Evolutionary conservation across 176 grass and related monocot species (phyloP).

Genomic region (Dendrocalamus sinicus): DNA sequence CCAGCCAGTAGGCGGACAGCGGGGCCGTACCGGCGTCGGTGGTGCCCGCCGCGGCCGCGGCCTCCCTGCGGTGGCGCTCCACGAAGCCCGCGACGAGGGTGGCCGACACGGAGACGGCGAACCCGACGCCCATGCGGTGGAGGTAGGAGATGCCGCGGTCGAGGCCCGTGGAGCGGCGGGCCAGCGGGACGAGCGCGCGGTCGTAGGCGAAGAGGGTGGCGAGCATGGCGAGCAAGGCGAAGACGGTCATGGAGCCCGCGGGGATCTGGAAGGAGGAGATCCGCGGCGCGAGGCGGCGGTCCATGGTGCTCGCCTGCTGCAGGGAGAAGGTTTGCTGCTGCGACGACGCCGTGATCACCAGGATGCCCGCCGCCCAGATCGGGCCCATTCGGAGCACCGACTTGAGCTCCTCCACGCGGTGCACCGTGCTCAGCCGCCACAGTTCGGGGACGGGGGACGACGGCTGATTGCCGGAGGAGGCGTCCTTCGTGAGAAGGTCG

Average conservation of each 20-base stretch:
- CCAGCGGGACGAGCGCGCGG: constrained; percentile 57
- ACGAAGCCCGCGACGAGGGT: constrained; percentile 63
- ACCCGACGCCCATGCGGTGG: constrained; percentile 74
- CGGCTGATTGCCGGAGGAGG: constrained; percentile 19
- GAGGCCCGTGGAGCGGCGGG: constrained; percentile 65
- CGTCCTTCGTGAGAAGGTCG: constrained; percentile 27
- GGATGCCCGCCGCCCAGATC: constrained; percentile 85
- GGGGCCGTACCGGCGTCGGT: constrained; percentile 53
- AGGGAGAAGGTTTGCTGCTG: constrained; percentile 79
- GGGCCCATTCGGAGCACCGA: constrained; percentile 81
- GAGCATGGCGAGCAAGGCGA: constrained; percentile 64
- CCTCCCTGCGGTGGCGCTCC: constrained; percentile 54
- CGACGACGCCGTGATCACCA: constrained; percentile 65
- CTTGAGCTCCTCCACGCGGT: constrained; percentile 88
- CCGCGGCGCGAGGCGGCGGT: constrained; percentile 56
- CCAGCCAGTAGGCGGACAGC: constrained; percentile 71
- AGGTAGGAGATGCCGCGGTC: constrained; percentile 82
- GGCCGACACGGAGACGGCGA: constrained; percentile 53
- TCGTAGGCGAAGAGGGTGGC: constrained; percentile 67
- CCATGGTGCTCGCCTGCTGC: constrained; percentile 87
- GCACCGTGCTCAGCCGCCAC: constrained; percentile 72
- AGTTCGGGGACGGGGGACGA: constrained; percentile 20
- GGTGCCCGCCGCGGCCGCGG: constrained; percentile 35
- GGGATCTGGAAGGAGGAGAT: constrained; percentile 73
- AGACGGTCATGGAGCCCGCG: constrained; percentile 76